Evolutionary conservation across 805 yeast species (phyloP).

Genomic region (Torulaspora franciscae): DNA sequence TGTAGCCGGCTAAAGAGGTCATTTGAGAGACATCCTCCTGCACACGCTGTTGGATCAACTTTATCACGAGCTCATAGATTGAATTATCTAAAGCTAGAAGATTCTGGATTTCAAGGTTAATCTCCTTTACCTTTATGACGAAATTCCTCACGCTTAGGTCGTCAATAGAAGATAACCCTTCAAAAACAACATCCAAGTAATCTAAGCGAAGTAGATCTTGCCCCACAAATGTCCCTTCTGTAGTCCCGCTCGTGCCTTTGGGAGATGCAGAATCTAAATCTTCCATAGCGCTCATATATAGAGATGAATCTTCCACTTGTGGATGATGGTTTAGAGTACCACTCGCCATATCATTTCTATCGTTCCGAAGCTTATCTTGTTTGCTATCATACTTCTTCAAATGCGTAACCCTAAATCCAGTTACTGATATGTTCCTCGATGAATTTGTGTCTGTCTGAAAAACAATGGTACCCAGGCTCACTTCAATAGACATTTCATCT

Average conservation of each 20-base stretch:
- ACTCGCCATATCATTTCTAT: slow-evolving; percentile 36
- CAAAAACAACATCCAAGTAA: slow-evolving; percentile 41
- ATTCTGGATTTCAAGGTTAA: slow-evolving; percentile 32
- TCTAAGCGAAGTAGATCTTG: slow-evolving; percentile 33
- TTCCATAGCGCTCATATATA: slow-evolving; percentile 76
- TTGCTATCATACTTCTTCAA: slow-evolving; percentile 40
- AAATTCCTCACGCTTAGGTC: slow-evolving; percentile 34
- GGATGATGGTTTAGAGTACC: slow-evolving; percentile 60
- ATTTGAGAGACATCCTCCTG: slow-evolving; percentile 5
- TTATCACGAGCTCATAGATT: slow-evolving; percentile 7
- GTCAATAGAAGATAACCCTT: slow-evolving; percentile 40
- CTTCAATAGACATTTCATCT: slow-evolving; percentile 32
- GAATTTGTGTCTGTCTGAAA: slow-evolving; percentile 44
- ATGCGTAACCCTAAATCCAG: slow-evolving; percentile 40
- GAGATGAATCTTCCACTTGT: slow-evolving; percentile 61
- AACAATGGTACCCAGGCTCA: slow-evolving; percentile 30
- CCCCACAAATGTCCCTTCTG: background rate
- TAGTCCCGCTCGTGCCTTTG: slow-evolving; percentile 5
- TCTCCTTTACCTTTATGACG: slow-evolving; percentile 36
- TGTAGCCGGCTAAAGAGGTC: slow-evolving; percentile 15
- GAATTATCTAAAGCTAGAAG: slow-evolving; percentile 13
- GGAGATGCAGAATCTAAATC: background rate
- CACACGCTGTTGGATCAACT: background rate
- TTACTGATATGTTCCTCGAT: slow-evolving; percentile 38
- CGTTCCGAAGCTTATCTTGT: slow-evolving; percentile 17